Percentiles rank a stretch among this genome's conserved stretches.
Conservation (phyloP, 306 rosid species). For the Trifolium subterraneum region DNA sequence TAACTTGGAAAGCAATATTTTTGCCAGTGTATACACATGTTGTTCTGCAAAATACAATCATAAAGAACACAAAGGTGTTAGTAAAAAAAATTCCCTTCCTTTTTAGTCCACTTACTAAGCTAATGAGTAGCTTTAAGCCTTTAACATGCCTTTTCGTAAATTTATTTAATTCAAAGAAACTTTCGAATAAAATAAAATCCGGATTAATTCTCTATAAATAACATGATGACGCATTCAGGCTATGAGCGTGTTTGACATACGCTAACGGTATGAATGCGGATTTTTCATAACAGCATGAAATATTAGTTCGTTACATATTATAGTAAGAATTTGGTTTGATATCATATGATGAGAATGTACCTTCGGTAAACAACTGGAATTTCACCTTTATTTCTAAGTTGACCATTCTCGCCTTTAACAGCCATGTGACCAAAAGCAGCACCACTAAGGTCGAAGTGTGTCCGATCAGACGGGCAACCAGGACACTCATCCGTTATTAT, state of each 20-base stretch:
- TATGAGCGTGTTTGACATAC: too few species aligned
- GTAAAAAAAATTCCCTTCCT: background rate
- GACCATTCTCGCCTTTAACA: conserved; percentile 61
- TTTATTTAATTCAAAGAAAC: too few species aligned
- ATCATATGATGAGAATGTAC: conserved; percentile 31
- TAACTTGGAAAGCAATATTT: conserved; percentile 75
- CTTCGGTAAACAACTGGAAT: conserved; percentile 69
- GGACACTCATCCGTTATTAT: conserved; percentile 91
- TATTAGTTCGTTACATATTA: too few species aligned
- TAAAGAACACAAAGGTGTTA: background rate
- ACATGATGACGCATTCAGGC: too few species aligned
- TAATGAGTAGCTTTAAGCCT: background rate
- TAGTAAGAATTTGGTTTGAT: background rate
- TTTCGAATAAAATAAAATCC: too few species aligned
- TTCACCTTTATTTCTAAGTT: conserved; percentile 76
- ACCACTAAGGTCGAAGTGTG: conserved; percentile 95
- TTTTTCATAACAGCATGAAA: too few species aligned
- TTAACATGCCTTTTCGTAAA: background rate
- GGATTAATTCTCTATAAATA: too few species aligned
- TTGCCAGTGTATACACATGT: conserved; percentile 72
- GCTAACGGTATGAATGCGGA: too few species aligned
- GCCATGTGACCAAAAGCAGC: conserved; percentile 93
- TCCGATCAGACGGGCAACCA: conserved; percentile 64
- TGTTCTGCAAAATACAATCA: conserved; percentile 55
- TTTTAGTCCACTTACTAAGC: background rate